Conservation (phyloP, 208 protist genomes). For the Leishmania major region DNA sequence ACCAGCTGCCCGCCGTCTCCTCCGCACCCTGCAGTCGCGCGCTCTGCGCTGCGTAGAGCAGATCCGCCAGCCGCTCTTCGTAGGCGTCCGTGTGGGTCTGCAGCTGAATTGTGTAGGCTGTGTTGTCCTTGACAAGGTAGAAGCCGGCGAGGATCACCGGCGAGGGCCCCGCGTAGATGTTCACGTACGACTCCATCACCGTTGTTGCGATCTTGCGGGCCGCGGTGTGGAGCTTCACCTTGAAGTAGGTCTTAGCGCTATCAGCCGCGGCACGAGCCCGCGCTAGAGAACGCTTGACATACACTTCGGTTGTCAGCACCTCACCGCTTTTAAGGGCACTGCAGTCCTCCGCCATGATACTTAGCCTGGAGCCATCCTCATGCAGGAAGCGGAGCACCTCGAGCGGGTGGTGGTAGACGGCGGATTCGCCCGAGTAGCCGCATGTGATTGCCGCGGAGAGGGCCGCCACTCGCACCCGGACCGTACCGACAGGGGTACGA, state of each 20-base stretch:
- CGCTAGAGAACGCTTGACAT: conserved; percentile 42
- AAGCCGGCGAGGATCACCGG: conserved; percentile 48
- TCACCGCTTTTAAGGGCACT: conserved; percentile 10
- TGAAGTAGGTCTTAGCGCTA: conserved; percentile 49
- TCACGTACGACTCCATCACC: conserved; percentile 58
- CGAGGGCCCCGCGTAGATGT: conserved; percentile 43
- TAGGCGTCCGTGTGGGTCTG: conserved; percentile 48
- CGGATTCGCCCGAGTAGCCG: conserved; percentile 34
- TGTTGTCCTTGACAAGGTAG: conserved; percentile 39
- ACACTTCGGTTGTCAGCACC: conserved; percentile 36
- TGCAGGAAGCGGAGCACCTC: conserved; percentile 53
- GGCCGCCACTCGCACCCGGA: conserved; percentile 33
- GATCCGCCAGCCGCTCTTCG: conserved; percentile 42
- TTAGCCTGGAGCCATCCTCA: conserved; percentile 54
- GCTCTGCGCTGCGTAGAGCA: conserved; percentile 53
- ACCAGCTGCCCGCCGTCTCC: background rate
- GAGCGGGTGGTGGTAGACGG: conserved; percentile 46
- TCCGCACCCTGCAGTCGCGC: conserved; percentile 31
- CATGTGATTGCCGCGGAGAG: conserved; percentile 32
- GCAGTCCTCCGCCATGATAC: conserved; percentile 53
- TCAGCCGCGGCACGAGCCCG: conserved; percentile 32
- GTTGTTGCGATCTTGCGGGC: conserved; percentile 62
- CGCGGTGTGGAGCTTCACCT: conserved; percentile 42
- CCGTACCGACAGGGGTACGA: conserved; percentile 4
- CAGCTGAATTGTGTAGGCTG: conserved; percentile 64